Conservation (phyloP, 2,329 filamentous ascomycete genomes). For the Chalara sp. region DNA sequence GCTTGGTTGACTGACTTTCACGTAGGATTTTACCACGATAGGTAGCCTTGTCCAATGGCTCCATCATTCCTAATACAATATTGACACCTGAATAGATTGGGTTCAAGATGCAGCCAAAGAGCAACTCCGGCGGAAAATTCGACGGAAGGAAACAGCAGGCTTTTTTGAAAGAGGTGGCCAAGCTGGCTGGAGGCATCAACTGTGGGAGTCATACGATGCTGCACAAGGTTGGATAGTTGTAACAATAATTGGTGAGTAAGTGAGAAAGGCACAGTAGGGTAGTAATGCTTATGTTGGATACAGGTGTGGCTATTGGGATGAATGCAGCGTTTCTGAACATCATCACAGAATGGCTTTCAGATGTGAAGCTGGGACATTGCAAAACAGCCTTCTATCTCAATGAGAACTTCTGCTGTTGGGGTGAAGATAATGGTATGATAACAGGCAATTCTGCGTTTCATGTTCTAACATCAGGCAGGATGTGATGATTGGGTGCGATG, state of each 20-base stretch:
- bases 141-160: slow-evolving; percentile 64
- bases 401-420: slow-evolving; percentile 97
- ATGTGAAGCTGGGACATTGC: slow-evolving; percentile 95
- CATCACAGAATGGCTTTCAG: slow-evolving; percentile 91
- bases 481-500: slow-evolving; percentile 86
- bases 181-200: slow-evolving; percentile 69
- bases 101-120: slow-evolving; percentile 94
- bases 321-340: slow-evolving; percentile 94
- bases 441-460: background rate
- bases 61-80: slow-evolving; percentile 10
- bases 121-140: slow-evolving; percentile 71
- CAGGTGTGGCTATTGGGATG: slow-evolving; percentile 77
- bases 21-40: slow-evolving; percentile 88
- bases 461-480: slow-evolving; percentile 39
- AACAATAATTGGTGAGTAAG: slow-evolving; percentile 64
- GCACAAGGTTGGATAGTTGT: slow-evolving; percentile 98
- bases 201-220: slow-evolving; percentile 87
- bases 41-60: slow-evolving; percentile 36
- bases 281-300: slow-evolving; percentile 8
- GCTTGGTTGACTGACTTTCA: slow-evolving; percentile 8
- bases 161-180: slow-evolving; percentile 62
- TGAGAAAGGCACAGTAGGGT: background rate
- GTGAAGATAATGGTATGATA: slow-evolving; percentile 67
- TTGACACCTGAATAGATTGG: slow-evolving; percentile 64
- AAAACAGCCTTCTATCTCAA: slow-evolving; percentile 94